Percentiles rank a stretch among this genome's conserved stretches.
These are phyloP conservation scores for Angomonas ambiguus DNA, from an alignment of 208 protist genomes.

Conservation along the genomic window DNA sequence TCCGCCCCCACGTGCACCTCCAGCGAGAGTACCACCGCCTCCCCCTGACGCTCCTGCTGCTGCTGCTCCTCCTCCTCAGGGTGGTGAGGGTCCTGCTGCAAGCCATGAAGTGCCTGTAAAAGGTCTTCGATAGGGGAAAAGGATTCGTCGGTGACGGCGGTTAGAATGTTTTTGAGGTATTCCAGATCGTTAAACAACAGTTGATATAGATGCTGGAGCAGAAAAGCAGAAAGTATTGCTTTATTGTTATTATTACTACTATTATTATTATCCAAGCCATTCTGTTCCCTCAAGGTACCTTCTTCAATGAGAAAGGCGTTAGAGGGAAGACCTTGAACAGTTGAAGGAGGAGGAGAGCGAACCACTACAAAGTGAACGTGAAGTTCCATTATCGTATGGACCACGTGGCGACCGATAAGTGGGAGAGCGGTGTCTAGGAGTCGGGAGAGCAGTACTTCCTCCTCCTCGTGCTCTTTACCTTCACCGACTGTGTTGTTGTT, in stretches of 20 bases:
- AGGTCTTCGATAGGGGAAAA: constrained; percentile 43
- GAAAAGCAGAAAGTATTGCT: not conserved
- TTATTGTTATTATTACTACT: too few species aligned
- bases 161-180: constrained; percentile 70
- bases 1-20: not conserved
- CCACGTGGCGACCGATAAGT: not conserved
- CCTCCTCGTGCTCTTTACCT: not conserved
- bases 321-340: too few species aligned
- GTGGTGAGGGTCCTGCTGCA: not conserved
- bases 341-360: not conserved
- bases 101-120: constrained; percentile 24
- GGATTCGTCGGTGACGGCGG: constrained; percentile 69
- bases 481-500: not conserved
- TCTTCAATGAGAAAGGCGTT: too few species aligned
- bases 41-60: too few species aligned
- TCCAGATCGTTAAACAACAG: constrained; percentile 64
- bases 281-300: too few species aligned
- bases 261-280: too few species aligned
- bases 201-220: constrained; percentile 14
- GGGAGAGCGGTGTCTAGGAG: not conserved
- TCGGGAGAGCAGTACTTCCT: not conserved
- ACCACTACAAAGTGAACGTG: not conserved
- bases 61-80: too few species aligned
- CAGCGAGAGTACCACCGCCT: too few species aligned
- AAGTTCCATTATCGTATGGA: not conserved